phyloP scores from a whole-genome alignment of 805 yeast genomes.

The Dipodascopsis uninucleata region DNA sequence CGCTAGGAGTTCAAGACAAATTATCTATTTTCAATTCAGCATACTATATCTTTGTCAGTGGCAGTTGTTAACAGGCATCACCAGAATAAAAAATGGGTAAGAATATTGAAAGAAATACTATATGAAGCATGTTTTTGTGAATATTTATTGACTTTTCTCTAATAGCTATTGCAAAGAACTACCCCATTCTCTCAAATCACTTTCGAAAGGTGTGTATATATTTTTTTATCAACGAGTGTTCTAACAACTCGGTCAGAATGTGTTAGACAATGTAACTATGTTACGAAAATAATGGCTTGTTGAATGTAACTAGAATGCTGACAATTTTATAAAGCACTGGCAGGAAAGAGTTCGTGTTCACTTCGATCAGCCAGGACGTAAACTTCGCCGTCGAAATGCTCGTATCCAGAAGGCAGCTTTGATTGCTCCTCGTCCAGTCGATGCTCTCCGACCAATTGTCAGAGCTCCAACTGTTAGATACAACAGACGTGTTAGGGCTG shows the following conservation, averaged over 20 bases:
- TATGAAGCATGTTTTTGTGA: too few species aligned
- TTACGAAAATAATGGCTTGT: too few species aligned
- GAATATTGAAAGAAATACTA: background rate
- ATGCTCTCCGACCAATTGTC: constrained; percentile 92
- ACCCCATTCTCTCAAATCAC: constrained; percentile 98
- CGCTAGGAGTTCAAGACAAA: too few species aligned
- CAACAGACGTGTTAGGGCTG: constrained; percentile 99
- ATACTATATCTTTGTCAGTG: too few species aligned
- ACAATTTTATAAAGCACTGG: constrained; percentile 64
- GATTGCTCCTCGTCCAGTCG: constrained; percentile 97
- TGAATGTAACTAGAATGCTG: too few species aligned
- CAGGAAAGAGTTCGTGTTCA: constrained; percentile 99
- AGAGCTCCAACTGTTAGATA: constrained; percentile 98
- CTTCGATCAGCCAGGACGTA: constrained; percentile 99
- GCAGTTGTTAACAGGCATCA: background rate
- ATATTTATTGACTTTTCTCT: background rate
- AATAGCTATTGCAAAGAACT: constrained; percentile 94
- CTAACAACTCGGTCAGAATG: too few species aligned
- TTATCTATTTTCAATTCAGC: too few species aligned
- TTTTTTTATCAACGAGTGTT: background rate
- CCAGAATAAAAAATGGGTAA: too few species aligned
- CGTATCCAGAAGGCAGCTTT: constrained; percentile 92
- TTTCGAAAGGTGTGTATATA: constrained; percentile 65
- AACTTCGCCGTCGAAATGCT: constrained; percentile 92
- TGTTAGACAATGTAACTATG: too few species aligned